Evolutionary conservation across 257 asterid genomes (phyloP), one percentile per base, ranked within the genome.

Genomic region (Linaria vulgaris): DNA sequence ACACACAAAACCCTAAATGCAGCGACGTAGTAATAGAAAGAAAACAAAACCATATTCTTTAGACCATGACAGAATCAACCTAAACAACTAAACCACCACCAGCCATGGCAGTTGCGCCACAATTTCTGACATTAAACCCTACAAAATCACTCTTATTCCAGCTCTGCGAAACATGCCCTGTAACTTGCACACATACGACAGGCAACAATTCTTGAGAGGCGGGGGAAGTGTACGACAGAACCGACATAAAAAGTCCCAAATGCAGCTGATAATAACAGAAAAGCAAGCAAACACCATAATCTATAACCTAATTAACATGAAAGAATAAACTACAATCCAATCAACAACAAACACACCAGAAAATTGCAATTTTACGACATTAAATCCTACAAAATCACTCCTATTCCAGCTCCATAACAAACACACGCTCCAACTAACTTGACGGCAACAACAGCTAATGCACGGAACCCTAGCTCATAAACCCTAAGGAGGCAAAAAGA

Each of bases 391-490:
- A 49, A 23, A 48, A 41, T 3, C 16, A 12, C 69, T 27, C 63
- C 21, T 56, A 56, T 41, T 38, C 34, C 51, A 58, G n/a, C 46
- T 27, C 20, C 8, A n/a, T 17, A 13, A 7, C 20, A 45, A 44
- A 31, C 12, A n/a, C n/a, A n/a, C 46, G 58, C 9, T 34, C 10
- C 41, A 4, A 34, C 41, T 3, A 34, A 34, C 9, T 34, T 34
- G 41, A n/a, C 41, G 49, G 12, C 1, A 15, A 16, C 24, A 16
- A 3, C 25, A 27, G 34, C 6, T 27, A 2, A 27, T 27, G 34
- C 4, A 44, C 49, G 51, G 64, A 74, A 43, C 61, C 74, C 52
- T 43, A 54, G 52, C 44, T 45, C 46, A 30, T 37, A 66, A 61
- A 75, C 59, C 64, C 66, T 56, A 52, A 4, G 50, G 27, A 59